Conservation (phyloP, 2,329 filamentous ascomycete genomes). For the Trichoderma aggressivum region DNA sequence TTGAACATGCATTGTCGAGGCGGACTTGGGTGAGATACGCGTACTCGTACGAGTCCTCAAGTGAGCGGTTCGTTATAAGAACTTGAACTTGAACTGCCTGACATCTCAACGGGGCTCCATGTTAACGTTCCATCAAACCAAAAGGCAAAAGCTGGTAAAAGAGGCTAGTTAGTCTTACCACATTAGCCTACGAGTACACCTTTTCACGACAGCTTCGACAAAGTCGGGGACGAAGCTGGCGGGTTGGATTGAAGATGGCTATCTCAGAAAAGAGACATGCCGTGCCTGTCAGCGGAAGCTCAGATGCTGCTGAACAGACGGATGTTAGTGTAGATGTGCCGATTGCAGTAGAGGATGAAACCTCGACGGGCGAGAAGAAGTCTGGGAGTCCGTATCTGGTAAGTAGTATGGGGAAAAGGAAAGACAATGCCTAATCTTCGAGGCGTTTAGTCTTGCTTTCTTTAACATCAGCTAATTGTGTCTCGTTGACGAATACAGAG, state of each 20-base stretch:
- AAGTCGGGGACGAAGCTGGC: not conserved
- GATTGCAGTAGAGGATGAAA: not conserved
- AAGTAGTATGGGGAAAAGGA: not conserved
- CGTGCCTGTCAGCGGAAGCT: not conserved
- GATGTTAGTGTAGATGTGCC: not conserved
- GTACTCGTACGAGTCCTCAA: not conserved
- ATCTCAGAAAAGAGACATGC: not conserved
- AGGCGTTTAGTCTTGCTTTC: not conserved
- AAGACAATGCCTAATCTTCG: not conserved
- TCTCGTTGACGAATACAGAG: not conserved
- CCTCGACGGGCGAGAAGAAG: not conserved
- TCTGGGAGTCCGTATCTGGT: conserved; percentile 8
- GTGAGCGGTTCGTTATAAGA: not conserved
- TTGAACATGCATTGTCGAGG: not conserved
- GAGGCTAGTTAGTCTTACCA: not conserved
- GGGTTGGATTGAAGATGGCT: not conserved
- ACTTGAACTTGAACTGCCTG: not conserved
- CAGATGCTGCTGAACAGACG: not conserved
- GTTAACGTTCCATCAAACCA: not conserved
- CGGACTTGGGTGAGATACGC: not conserved
- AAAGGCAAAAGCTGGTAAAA: not conserved
- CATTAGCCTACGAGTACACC: not conserved
- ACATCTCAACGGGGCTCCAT: not conserved
- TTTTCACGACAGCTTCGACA: not conserved
- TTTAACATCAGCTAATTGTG: not conserved